Evolutionary conservation across 345 rosid species (phyloP).

Genomic region (Tarenaya hassleriana): DNA sequence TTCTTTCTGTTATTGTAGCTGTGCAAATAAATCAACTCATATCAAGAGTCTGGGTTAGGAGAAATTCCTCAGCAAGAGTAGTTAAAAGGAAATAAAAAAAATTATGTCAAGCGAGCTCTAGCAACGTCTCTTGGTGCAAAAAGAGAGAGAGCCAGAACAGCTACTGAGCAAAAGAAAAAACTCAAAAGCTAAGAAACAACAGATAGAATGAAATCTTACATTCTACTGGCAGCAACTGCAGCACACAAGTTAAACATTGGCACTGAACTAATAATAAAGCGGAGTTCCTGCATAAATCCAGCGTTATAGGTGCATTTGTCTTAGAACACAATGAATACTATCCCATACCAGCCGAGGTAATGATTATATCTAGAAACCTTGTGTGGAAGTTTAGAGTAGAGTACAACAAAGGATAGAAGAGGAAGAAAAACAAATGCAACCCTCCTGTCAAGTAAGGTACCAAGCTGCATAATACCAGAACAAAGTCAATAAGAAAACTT

Average conservation of each 20-base stretch:
- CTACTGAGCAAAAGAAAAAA: slow-evolving; percentile 5
- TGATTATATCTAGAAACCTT: slow-evolving; percentile 45
- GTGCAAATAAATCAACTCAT: slow-evolving; percentile 25
- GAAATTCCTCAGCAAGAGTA: slow-evolving; percentile 8
- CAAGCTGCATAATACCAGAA: slow-evolving; percentile 56
- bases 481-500: no score
- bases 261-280: slow-evolving; percentile 84
- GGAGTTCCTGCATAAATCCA: slow-evolving; percentile 70
- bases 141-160: not conserved
- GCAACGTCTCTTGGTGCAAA: not conserved
- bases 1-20: slow-evolving; percentile 89
- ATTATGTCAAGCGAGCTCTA: no score
- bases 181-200: slow-evolving; percentile 20
- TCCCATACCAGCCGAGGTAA: slow-evolving; percentile 20
- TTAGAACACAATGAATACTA: slow-evolving; percentile 9
- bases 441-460: slow-evolving; percentile 71
- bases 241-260: slow-evolving; percentile 94
- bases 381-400: slow-evolving; percentile 96
- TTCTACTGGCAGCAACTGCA: slow-evolving; percentile 83
- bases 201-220: slow-evolving; percentile 38
- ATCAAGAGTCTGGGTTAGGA: not conserved
- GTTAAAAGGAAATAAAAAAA: no score
- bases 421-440: slow-evolving; percentile 55
- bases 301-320: not conserved
- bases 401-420: slow-evolving; percentile 55